A percentile compares a stretch with the other conserved stretches of the same genome.
Conservation (phyloP, 208 protist genomes). For the Novymonas esmeraldas region DNA sequence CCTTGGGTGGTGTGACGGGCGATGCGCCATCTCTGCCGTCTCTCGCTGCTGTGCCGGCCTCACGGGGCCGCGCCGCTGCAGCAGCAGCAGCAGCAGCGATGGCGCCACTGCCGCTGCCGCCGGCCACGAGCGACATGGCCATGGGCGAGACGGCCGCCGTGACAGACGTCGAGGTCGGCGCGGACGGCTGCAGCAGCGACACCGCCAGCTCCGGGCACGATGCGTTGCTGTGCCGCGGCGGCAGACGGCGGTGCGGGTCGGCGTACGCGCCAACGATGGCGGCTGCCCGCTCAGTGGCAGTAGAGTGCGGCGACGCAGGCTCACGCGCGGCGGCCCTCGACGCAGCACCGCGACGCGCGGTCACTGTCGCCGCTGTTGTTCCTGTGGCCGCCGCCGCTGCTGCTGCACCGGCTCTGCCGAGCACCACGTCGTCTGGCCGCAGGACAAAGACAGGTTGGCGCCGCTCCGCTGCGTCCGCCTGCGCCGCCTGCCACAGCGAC, state of each 20-base stretch:
- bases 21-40: no score
- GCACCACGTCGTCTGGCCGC: conserved; percentile 34
- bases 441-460: conserved; percentile 41
- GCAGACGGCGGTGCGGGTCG: neutral
- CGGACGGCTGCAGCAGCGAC: neutral
- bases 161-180: neutral
- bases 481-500: conserved; percentile 34
- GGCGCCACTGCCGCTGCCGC: no score
- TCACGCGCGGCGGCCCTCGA: no score
- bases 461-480: conserved; percentile 32
- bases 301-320: no score
- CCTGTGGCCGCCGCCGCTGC: neutral
- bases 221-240: neutral
- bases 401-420: conserved; percentile 10
- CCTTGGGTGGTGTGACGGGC: no score
- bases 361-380: neutral
- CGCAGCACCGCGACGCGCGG: no score
- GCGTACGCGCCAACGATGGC: neutral
- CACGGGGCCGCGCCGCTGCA: neutral
- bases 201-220: neutral
- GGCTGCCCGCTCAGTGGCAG: neutral
- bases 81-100: neutral
- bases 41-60: neutral
- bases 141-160: neutral
- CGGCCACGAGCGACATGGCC: neutral